Evolutionary conservation across 2,329 filamentous ascomycete species (phyloP), one percentile per base, ranked within the genome.

Genomic region (Pyrenochaeta sp.): DNA sequence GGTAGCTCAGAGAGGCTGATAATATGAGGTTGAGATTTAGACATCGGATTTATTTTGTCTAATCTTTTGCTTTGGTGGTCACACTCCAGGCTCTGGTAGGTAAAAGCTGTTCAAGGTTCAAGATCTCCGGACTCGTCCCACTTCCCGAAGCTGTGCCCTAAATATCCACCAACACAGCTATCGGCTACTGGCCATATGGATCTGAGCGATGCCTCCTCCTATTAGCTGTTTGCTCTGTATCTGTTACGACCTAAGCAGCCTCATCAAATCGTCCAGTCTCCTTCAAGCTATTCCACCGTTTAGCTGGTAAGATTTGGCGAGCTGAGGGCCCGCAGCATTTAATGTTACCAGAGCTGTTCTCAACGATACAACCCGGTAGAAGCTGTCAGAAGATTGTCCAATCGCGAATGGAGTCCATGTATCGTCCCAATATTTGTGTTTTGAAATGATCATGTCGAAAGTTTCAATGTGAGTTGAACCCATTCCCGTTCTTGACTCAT

Each of bases 401-500:
- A 15, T n/a, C 10, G 10, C 24, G 42, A 8, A 28, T 15, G 2
- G 42, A 28, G 13, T 8, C 10, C 24, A 12, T 12, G 5, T 2
- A 28, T 15, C 42, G 42, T 28, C 12, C 24, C 10, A 15, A 22
- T 10, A 27, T 15, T n/a, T 12, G 25, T 28, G 24, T 28, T 10
- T 4, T 27, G 24, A 43, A 15, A n/a, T 44, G 12, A 4, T 44
- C 1, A 8, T 15, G 42, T n/a, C 25, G 25, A 44, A 15, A 22
- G 10, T 24, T 25, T 44, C 12, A 24, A 2, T 27, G n/a, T 12
- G 25, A 28, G 9, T 12, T 13, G 24, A 27, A 19, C 42, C 4
- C 12, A 28, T 2, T 9, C n/a, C 27, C 30, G 45, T 12, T 19
- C 2, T 13, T 9, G 6, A 19, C 13, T 75, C 69, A 75, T 56